Evolutionary conservation across 73 alveolate genomes (phyloP).

Genomic region (Paramecium sexaurelia): DNA sequence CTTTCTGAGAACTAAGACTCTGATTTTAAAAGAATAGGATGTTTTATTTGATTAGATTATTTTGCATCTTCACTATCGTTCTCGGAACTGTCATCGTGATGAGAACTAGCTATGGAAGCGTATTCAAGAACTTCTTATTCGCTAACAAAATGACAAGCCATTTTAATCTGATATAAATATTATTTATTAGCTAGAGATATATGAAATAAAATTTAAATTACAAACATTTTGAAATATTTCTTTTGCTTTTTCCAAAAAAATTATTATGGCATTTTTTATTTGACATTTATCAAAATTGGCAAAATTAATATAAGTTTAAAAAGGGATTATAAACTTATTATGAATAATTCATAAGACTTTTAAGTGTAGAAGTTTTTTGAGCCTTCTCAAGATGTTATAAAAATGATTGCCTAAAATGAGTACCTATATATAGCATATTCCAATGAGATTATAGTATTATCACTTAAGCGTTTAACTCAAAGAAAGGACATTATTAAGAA

Average conservation of each 20-base stretch:
- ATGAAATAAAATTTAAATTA: not conserved
- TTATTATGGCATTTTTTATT: no score
- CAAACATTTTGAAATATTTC: no score
- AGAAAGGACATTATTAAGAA: conserved; percentile 25
- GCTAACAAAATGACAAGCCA: conserved; percentile 29
- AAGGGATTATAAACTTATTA: not conserved
- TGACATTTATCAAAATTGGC: not conserved
- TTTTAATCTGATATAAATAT: not conserved
- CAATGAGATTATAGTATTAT: not conserved
- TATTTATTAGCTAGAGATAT: not conserved
- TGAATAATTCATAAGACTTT: not conserved
- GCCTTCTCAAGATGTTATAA: not conserved
- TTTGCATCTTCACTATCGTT: not conserved
- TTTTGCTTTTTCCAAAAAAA: no score
- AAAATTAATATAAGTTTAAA: not conserved
- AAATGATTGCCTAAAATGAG: conserved; percentile 8
- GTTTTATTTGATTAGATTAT: not conserved
- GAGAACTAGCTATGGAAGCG: not conserved
- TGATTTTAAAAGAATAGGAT: not conserved
- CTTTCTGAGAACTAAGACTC: conserved; percentile 9
- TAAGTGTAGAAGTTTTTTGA: not conserved
- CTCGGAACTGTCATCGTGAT: not conserved
- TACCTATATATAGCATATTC: not conserved
- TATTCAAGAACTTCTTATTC: conserved; percentile 36
- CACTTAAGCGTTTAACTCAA: not conserved